Base-by-base conservation (phyloP, 2,329 filamentous ascomycete genomes). In the Orbilia brochopaga region DNA sequence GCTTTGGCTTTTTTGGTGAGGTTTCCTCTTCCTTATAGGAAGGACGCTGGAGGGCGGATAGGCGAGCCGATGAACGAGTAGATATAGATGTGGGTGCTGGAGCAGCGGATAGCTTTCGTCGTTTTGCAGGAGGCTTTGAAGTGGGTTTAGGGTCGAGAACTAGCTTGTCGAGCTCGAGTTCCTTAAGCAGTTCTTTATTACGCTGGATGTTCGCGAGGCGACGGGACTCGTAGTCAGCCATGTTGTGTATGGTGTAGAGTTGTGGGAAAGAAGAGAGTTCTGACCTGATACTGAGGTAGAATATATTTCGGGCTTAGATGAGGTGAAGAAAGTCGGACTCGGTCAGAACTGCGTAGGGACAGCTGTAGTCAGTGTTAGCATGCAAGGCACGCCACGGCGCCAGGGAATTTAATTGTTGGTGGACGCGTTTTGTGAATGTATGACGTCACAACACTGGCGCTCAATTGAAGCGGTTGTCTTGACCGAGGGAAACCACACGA, bases 171-270 rank as follows among this genome's bases (percentile, higher is more conserved):
- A 85, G 80, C 10, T 82, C 81, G 15, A 85, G 80, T 42, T 82
- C 79, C 53, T 80, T 79, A 2, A 85, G 77, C 1, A 85, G 78
- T 7, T 79, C 80, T 74, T 82, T 78, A 74, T 85, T 85, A 8
- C 81, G 79, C 70, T 80, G 80, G 74, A 85, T 83, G 73, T 84
- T 84, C 13, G 79, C 80, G 6, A 79, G 78, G 1, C 83, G 80
- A 19, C 80, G 79, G 1, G 79, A 78, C 74, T 84, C 83, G 74
- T 84, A 82, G 50, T 78, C 79, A 48, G 78, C 78, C 80, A 82
- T 81, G 46, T 10, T 40, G n/a, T 15, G n/a, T n/a, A 8, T 23
- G 21, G 21, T 17, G 23, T 11, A n/a, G 21, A 32, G 15, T 7
- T 23, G n/a, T 42, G 19, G 7, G 13, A 35, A 56, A 42, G 53